phyloP scores from a whole-genome alignment of 192 early-diverging fungal species.

The Mortierella hygrophila region DNA sequence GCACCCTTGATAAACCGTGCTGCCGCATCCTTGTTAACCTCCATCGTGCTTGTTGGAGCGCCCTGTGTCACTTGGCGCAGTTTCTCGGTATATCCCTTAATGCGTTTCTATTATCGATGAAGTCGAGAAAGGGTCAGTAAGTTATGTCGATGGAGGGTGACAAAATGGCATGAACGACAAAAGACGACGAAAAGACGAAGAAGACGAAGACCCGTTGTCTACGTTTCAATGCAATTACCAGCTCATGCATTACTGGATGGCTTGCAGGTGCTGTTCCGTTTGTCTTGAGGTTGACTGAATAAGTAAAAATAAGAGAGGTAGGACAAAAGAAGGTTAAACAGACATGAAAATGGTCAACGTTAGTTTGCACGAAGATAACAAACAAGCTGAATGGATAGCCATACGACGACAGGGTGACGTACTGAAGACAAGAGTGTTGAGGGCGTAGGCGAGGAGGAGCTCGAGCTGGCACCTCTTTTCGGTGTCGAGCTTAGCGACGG shows the following conservation, averaged over 20 bases:
- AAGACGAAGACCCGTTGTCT: neutral
- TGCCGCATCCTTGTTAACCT: slow-evolving; percentile 64
- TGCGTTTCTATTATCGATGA: slow-evolving; percentile 56
- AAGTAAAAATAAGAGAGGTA: neutral
- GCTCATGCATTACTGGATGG: slow-evolving; percentile 69
- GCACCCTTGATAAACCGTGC: slow-evolving; percentile 62
- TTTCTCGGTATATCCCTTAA: slow-evolving; percentile 49
- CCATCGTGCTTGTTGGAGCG: slow-evolving; percentile 32
- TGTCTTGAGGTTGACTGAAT: slow-evolving; percentile 65
- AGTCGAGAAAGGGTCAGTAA: neutral
- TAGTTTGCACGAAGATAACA: neutral
- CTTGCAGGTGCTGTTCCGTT: slow-evolving; percentile 65
- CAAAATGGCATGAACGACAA: neutral
- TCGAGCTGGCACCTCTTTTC: slow-evolving; percentile 69
- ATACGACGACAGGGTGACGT: neutral
- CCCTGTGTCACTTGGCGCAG: slow-evolving; percentile 26
- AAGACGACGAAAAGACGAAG: neutral
- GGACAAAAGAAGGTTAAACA: neutral
- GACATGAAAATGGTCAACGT: neutral
- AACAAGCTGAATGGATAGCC: neutral
- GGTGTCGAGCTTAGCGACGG: slow-evolving; percentile 58
- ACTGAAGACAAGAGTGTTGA: slow-evolving; percentile 65
- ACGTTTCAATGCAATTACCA: slow-evolving; percentile 57
- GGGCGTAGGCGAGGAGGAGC: slow-evolving; percentile 66
- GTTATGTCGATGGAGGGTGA: neutral